Evolutionary conservation across 1,284 basidiomycete species (phyloP).

Genomic region (Trametes hirsuta): DNA sequence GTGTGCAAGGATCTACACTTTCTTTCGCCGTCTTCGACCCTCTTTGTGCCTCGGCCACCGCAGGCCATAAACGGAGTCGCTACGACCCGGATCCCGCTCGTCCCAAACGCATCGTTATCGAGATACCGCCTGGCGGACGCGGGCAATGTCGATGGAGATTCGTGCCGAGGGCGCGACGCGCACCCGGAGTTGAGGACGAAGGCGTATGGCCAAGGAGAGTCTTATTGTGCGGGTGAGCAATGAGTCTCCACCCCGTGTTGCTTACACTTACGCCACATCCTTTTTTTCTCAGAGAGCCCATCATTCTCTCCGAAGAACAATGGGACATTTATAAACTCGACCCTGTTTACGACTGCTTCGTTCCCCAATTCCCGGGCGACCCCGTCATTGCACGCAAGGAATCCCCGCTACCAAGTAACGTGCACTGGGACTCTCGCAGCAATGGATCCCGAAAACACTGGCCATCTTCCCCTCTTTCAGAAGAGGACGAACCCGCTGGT

Average conservation of each 20-base stretch:
- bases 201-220: constrained; percentile 70
- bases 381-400: constrained; percentile 32
- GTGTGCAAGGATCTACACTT: constrained; percentile 54
- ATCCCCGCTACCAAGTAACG: neutral
- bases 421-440: neutral
- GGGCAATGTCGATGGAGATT: constrained; percentile 69
- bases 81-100: constrained; percentile 49
- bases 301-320: constrained; percentile 66
- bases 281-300: constrained; percentile 43
- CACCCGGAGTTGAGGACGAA: constrained; percentile 60
- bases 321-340: constrained; percentile 86
- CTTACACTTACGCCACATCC: neutral
- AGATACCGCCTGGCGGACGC: constrained; percentile 48
- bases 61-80: constrained; percentile 40
- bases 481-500: constrained; percentile 9
- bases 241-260: neutral
- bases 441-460: constrained; percentile 24
- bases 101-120: constrained; percentile 72
- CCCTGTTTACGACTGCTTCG: constrained; percentile 63
- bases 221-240: constrained; percentile 66
- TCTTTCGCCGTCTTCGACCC: constrained; percentile 74
- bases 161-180: constrained; percentile 66
- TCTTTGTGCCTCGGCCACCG: constrained; percentile 50
- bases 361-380: constrained; percentile 48
- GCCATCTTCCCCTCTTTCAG: constrained; percentile 17